Conservation (phyloP, 129 eudicot species). For the Lactuca saligna region DNA sequence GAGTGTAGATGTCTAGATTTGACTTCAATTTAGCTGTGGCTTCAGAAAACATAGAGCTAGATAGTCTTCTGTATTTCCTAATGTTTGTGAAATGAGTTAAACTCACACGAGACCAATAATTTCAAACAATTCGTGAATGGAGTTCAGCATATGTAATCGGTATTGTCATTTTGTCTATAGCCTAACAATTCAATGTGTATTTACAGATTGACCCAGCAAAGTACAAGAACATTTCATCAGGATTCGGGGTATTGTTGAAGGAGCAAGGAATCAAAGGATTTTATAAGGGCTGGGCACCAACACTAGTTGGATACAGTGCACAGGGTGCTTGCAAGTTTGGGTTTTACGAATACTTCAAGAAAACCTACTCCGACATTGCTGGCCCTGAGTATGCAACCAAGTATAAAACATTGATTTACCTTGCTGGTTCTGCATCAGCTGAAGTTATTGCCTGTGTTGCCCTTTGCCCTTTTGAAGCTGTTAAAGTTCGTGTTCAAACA, state of each 20-base stretch:
- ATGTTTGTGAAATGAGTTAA: neutral
- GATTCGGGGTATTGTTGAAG: constrained; percentile 68
- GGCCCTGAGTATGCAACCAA: constrained; percentile 86
- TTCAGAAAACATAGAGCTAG: no score
- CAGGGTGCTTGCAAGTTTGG: constrained; percentile 88
- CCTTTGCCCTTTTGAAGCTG: constrained; percentile 91
- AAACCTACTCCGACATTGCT: constrained; percentile 70
- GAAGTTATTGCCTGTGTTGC: constrained; percentile 80
- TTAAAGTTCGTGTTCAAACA: constrained; percentile 93
- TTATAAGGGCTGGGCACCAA: constrained; percentile 91
- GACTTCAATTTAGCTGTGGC: neutral
- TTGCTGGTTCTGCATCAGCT: constrained; percentile 91
- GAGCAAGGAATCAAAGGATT: constrained; percentile 82
- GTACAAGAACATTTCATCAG: constrained; percentile 71
- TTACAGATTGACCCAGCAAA: constrained; percentile 78
- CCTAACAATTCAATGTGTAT: neutral
- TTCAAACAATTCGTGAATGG: no score
- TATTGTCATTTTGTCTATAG: no score
- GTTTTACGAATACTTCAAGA: constrained; percentile 85
- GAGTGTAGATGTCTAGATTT: neutral
- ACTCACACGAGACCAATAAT: neutral
- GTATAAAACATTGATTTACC: constrained; percentile 78
- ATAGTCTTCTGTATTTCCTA: neutral
- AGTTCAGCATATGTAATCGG: neutral
- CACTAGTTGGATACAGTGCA: constrained; percentile 73